A percentile compares a stretch with the other conserved stretches of the same genome.
These are phyloP conservation scores for Trichoderma orchidacearum DNA, from an alignment of 495 filamentous ascomycete species.

Conservation along the genomic window DNA sequence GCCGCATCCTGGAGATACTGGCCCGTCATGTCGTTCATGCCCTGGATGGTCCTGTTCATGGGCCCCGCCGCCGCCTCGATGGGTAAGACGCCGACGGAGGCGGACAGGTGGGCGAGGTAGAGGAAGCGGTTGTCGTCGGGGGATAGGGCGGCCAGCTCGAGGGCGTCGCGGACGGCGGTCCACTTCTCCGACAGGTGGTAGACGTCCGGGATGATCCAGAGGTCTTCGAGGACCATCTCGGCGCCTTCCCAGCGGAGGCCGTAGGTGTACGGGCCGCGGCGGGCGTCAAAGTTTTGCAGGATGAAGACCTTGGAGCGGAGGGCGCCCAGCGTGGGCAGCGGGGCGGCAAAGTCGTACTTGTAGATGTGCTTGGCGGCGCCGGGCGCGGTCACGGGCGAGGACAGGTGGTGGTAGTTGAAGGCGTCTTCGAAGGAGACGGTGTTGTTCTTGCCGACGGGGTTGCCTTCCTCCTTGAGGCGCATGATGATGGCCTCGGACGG, in stretches of 20 bases:
- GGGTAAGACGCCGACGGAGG: slow-evolving; percentile 10
- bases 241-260: slow-evolving; percentile 9
- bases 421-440: slow-evolving; percentile 9
- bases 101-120: slow-evolving; percentile 10
- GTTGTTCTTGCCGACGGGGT: slow-evolving; percentile 6
- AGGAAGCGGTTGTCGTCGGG: slow-evolving; percentile 4
- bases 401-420: slow-evolving; percentile 11
- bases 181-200: slow-evolving; percentile 9
- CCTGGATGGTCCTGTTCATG: slow-evolving; percentile 7
- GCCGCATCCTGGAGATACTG: slow-evolving; percentile 1
- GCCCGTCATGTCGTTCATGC: slow-evolving; percentile 12
- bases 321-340: slow-evolving; percentile 13
- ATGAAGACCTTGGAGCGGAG: slow-evolving; percentile 13
- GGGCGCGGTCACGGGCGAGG: slow-evolving; percentile 6
- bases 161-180: slow-evolving; percentile 5
- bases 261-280: slow-evolving; percentile 2
- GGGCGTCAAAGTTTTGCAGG: slow-evolving; percentile 13
- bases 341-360: slow-evolving; percentile 4
- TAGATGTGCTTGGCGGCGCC: slow-evolving; percentile 9
- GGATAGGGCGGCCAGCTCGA: slow-evolving; percentile 6
- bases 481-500: slow-evolving; percentile 12
- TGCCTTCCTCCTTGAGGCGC: slow-evolving; percentile 15
- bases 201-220: slow-evolving; percentile 6
- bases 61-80: slow-evolving; percentile 12
- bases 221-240: slow-evolving; percentile 9